These are phyloP conservation scores for Dictyostelium firmibasis DNA, from an alignment of 78 protist genomes.

Conservation along the genomic window DNA sequence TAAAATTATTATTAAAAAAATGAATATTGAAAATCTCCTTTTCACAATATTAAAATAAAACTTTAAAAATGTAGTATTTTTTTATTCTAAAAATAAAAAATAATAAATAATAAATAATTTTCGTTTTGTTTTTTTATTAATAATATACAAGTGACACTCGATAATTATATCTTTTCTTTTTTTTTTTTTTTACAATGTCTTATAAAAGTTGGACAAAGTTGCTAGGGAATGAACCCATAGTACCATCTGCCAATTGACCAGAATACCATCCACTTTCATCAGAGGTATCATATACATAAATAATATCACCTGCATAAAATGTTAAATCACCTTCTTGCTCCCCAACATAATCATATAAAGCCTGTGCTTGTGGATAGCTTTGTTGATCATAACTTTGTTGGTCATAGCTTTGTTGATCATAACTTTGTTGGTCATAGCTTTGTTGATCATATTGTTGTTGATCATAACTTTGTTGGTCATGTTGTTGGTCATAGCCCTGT, in stretches of 20 bases:
- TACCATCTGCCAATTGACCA: constrained; percentile 50
- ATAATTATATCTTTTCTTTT: not conserved
- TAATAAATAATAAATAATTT: not conserved
- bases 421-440: constrained; percentile 14
- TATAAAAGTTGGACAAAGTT: constrained; percentile 26
- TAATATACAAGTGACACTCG: not conserved
- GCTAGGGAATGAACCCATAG: constrained; percentile 55
- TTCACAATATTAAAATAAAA: too few species aligned
- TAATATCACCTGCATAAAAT: constrained; percentile 75
- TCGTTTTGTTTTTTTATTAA: not conserved
- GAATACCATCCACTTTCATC: constrained; percentile 58
- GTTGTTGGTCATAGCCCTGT: constrained; percentile 23
- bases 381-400: constrained; percentile 30
- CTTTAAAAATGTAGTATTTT: too few species aligned
- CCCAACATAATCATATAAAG: constrained; percentile 67
- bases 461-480: too few species aligned
- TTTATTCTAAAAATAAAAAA: too few species aligned
- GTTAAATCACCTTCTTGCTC: constrained; percentile 70
- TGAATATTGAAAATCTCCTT: too few species aligned
- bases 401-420: constrained; percentile 48
- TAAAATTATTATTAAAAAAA: too few species aligned
- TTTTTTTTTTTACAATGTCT: not conserved
- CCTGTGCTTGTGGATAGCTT: constrained; percentile 50
- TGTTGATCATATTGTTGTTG: constrained; percentile 14
- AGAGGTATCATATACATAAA: constrained; percentile 32